These are phyloP conservation scores for Annulohypoxylon stygium DNA, from an alignment of 495 filamentous ascomycete species.

Conservation along the genomic window DNA sequence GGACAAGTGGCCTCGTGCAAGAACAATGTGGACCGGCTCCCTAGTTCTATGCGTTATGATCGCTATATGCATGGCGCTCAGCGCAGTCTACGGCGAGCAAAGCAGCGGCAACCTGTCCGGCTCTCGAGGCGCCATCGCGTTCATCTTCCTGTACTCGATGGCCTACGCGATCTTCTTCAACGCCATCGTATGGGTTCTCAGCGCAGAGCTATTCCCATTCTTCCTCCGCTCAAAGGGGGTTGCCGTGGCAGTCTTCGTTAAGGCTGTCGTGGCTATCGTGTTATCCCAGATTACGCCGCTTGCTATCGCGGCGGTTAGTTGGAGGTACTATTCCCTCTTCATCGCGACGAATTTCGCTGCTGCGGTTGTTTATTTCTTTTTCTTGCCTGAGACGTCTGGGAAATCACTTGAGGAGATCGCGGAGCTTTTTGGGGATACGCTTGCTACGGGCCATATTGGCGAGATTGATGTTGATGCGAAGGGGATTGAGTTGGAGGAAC, in stretches of 20 bases:
- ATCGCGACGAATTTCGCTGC: slow-evolving; percentile 1
- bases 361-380: background rate
- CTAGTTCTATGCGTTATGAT: background rate
- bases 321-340: slow-evolving; percentile 2
- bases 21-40: background rate
- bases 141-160: slow-evolving; percentile 8
- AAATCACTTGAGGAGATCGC: slow-evolving; percentile 8
- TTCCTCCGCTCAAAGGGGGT: background rate
- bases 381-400: background rate
- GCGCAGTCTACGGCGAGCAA: background rate
- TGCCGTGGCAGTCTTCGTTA: background rate
- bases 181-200: background rate
- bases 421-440: background rate
- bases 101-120: background rate
- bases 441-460: background rate
- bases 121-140: background rate
- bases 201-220: background rate
- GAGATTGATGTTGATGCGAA: slow-evolving; percentile 6
- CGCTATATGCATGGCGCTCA: background rate
- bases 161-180: slow-evolving; percentile 2
- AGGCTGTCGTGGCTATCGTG: background rate
- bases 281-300: background rate
- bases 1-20: background rate
- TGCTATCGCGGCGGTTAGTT: background rate
- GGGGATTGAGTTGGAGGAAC: background rate